Base-by-base conservation (phyloP, 371 early-diverging fungal species). In the Mortierella sp. region DNA sequence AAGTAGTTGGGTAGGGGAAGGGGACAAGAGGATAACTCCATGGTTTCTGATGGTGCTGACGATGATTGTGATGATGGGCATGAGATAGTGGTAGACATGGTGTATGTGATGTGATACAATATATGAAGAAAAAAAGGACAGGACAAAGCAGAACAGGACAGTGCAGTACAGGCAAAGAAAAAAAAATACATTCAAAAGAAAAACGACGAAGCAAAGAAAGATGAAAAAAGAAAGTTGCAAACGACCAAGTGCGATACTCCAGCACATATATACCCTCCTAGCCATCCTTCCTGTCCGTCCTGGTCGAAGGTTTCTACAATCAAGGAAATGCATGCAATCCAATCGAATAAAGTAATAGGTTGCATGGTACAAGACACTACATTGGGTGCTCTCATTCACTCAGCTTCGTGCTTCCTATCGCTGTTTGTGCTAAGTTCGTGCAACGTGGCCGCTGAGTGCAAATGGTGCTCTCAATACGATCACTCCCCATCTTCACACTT, bases 371-470 rank as follows among this genome's bases (percentile, higher is more conserved):
- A 3, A 9, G 10, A 16, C 16, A 42, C 42, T 42, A 10, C 18
- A 3, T 42, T 38, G 5, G 8, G 42, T 42, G 42, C 18, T 42
- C 42, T 42, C 10, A 38, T 38, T 12, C n/a, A 34, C 34, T 34
- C 34, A 34, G 42, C 42, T 52, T 2, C 13, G 27, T 27, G 27
- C 28, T 28, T 19, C 45, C 45, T 16, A 4, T 12, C 16, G 12
- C 6, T 42, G 16, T 23, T 47, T 47, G 47, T 24, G 47, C 47
- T 24, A 23, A 47, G 39, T 19, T 39, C 19, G 31, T 53, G 19
- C 42, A 61, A 61, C 61, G 61, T 61, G 52, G 61, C 19, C 14
- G 19, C 61, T 52, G 61, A 52, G 61, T 31, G 45, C 42, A 41
- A 59, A 56, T 18, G 2, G 31, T 52, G 51, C 51, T 51, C 53